A percentile compares a stretch with the other conserved stretches of the same genome.
These are phyloP conservation scores for Brassica nigra DNA, from an alignment of 345 rosid genomes.

Conservation along the genomic window DNA sequence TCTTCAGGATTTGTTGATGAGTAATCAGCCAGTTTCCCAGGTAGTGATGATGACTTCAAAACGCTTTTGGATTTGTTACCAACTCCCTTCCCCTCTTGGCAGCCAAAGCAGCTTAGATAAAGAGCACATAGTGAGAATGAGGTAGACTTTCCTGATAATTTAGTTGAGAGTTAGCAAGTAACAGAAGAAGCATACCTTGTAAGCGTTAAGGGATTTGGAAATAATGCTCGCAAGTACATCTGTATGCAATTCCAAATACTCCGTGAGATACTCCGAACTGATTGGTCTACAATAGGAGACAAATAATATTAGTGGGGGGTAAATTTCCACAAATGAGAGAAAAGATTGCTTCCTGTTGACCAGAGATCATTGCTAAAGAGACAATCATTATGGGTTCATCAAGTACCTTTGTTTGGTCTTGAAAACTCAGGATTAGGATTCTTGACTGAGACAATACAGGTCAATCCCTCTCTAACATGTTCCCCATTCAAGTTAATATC, in stretches of 20 bases:
- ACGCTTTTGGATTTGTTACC: conserved; percentile 85
- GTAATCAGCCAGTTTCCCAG: conserved; percentile 98
- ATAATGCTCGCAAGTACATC: conserved; percentile 87
- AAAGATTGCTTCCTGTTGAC: background rate
- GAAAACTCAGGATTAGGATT: conserved; percentile 97
- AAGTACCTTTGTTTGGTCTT: conserved; percentile 97
- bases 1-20: conserved; percentile 91
- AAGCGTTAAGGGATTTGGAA: conserved; percentile 91
- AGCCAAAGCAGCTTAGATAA: conserved; percentile 90
- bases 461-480: conserved; percentile 96
- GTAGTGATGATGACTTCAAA: conserved; percentile 90
- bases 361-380: conserved; percentile 6
- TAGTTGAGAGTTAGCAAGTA: conserved; percentile 16
- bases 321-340: background rate
- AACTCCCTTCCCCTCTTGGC: conserved; percentile 97
- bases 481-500: conserved; percentile 91
- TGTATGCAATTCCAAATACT: conserved; percentile 95
- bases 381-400: conserved; percentile 6
- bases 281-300: conserved; percentile 72
- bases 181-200: conserved; percentile 60
- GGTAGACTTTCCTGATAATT: conserved; percentile 9
- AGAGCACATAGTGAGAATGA: conserved; percentile 21
- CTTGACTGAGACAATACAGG: conserved; percentile 94
- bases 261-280: conserved; percentile 93
- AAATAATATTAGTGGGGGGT: background rate